Base-by-base conservation (phyloP, 129 eudicot genomes). In the Scalesia atractyloides region DNA sequence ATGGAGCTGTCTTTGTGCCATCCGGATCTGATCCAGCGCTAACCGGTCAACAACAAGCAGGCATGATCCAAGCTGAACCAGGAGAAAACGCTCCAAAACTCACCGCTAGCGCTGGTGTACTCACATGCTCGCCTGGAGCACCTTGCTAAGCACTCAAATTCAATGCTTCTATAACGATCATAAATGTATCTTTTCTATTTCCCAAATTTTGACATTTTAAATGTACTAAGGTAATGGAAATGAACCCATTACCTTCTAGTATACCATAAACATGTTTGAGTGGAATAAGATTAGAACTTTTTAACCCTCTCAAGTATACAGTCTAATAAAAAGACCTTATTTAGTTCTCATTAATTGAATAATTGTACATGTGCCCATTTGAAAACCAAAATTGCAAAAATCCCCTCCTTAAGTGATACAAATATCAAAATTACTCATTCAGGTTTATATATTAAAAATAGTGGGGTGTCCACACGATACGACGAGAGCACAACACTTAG, bases 1-100 rank as follows among this genome's bases (percentile, higher is more conserved):
- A 88, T 11, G 97, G 97, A 26, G 97, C 97, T 10, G 65, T 51
- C 63, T 91, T 91, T 47, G 1, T 4, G 3, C 73, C 86, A 22
- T 84, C 97, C 5, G 96, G 92, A 13, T 11, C 62, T 2, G 81
- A 84, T 18, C 72, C 84, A 1, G 3, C 17, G 7, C 57, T 73
- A 39, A 65, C 70, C 37, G 34, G 70, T 1, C 72, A 54, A 11
- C 68, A 70, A 5, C 74, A 44, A 18, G 64, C 37, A 10, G 43
- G 76, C 19, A 39, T 79, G 85, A 81, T 91, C 51, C 49, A 47
- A 36, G 82, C 85, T 22, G 76, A 78, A 72, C 92, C 91, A 1
- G 96, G 89, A 9, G 51, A 72, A 15, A 48, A 33, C 4, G 96
- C 51, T 0, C 83, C 78, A 2, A 16, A 68, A 18, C 80, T 88